Conservation (phyloP, 2,329 filamentous ascomycete genomes). For the Ceratocystis eucalypticola region DNA sequence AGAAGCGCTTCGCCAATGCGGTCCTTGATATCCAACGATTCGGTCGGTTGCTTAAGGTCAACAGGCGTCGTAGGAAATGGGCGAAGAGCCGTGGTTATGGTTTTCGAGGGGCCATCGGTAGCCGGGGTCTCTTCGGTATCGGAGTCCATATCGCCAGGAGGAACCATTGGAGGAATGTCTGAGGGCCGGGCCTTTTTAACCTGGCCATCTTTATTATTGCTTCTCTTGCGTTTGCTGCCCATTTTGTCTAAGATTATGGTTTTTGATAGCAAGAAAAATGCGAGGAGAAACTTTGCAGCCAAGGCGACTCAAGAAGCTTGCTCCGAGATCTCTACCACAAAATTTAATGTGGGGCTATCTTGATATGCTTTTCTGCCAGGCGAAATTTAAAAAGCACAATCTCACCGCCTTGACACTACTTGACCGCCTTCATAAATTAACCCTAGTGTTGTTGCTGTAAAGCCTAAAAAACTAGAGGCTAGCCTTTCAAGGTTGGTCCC, state of each 20-base stretch:
- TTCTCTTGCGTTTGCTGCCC: conserved; percentile 19
- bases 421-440: not conserved
- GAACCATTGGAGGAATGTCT: conserved; percentile 9
- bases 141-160: not conserved
- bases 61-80: conserved; percentile 29
- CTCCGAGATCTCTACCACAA: conserved; percentile 4
- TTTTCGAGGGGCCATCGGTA: not conserved
- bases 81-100: conserved; percentile 11
- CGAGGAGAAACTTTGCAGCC: not conserved
- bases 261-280: not conserved
- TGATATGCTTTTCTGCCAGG: conserved; percentile 3
- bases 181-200: conserved; percentile 13
- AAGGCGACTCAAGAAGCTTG: not conserved
- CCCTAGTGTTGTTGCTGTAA: not conserved
- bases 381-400: not conserved
- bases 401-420: not conserved
- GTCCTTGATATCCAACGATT: conserved; percentile 38
- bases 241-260: conserved; percentile 8
- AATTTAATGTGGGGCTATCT: conserved; percentile 13
- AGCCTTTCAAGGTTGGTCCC: not conserved
- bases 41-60: conserved; percentile 22
- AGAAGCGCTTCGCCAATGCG: conserved; percentile 44
- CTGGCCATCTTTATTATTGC: conserved; percentile 10
- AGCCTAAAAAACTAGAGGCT: not conserved
- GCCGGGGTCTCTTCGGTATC: conserved; percentile 5